Base-by-base conservation (phyloP, 495 filamentous ascomycete genomes). In the Aspergillus nidulans region DNA sequence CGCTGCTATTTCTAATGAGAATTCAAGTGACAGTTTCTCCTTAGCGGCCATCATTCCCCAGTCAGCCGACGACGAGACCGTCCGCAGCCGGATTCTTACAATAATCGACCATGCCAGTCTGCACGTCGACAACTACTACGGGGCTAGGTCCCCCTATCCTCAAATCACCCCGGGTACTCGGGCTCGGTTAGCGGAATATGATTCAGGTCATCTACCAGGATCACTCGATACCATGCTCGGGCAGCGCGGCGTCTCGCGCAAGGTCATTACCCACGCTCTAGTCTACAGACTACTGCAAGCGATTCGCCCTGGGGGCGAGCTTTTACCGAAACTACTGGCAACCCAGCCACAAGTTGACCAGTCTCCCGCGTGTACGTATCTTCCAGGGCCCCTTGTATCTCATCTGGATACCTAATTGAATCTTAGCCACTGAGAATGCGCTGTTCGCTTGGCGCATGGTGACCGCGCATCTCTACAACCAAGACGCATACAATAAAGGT, bases 71-170 rank as follows among this genome's bases (percentile, higher is more conserved):
- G 69, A 71, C 44, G 49, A 40, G 13, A 52, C 56, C 0, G 51
- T 69, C 10, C 50, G 23, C 1, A 46, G 20, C 10, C 43, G 56
- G 4, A 55, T 67, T 9, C 50, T 62, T 20, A 62, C 65, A 1
- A 40, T 71, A 4, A 62, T 65, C 58, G 66, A 71, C 49, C 64
- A 63, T 23, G 58, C 56, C 18, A 48, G 54, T 32, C 55, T 68
- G 2, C 66, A 71, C 24, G 52, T 71, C 21, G 66, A 69, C 21
- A 69, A 71, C 21, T 68, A 58, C 49, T 71, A 71, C 46, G 47
- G n/a, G n/a, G n/a, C n/a, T n/a, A n/a, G n/a, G 30, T 13, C 30
- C 30, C 30, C 10, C 9, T 12, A 34, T 34, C 30, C 30, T 6
- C 30, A 34, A 34, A 6, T 6, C 9, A 12, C 30, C 30, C n/a